These are phyloP conservation scores for Ogataea paradorogensis DNA, from an alignment of 805 yeast species.

Conservation along the genomic window DNA sequence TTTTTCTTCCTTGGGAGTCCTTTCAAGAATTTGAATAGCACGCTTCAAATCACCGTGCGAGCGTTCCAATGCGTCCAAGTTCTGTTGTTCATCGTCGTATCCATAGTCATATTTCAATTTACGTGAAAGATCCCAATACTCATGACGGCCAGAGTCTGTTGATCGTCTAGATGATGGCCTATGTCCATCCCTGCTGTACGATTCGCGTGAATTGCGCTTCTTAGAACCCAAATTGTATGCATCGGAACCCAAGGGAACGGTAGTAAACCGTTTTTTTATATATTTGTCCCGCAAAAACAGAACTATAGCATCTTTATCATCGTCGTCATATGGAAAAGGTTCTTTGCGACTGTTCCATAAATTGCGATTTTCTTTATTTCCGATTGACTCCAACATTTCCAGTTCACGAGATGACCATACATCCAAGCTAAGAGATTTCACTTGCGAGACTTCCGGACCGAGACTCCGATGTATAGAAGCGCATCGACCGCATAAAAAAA, in stretches of 20 bases:
- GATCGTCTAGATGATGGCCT: conserved; percentile 29
- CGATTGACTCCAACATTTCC: conserved; percentile 41
- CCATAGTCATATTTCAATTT: conserved; percentile 53
- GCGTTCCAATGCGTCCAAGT: conserved; percentile 59
- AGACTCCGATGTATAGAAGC: conserved; percentile 72
- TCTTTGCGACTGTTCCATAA: conserved; percentile 67
- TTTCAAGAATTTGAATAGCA: conserved; percentile 58
- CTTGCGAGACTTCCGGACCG: conserved; percentile 58
- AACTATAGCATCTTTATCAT: conserved; percentile 57
- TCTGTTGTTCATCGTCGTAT: conserved; percentile 50
- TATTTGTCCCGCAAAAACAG: conserved; percentile 66
- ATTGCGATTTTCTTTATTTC: conserved; percentile 58
- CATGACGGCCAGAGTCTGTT: conserved; percentile 43
- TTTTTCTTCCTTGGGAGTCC: conserved; percentile 38
- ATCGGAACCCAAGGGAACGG: conserved; percentile 34
- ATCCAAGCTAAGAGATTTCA: conserved; percentile 73
- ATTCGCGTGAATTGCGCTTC: not conserved
- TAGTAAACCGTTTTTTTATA: conserved; percentile 55
- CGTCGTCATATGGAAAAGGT: conserved; percentile 76
- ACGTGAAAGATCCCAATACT: conserved; percentile 48
- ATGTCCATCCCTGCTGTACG: not conserved
- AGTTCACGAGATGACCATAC: conserved; percentile 62
- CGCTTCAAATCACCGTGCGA: conserved; percentile 56
- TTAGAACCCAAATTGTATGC: conserved; percentile 42
- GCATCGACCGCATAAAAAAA: conserved; percentile 81